Base-by-base conservation (phyloP, 2,329 filamentous ascomycete species). In the Trichophyton benhamiae region DNA sequence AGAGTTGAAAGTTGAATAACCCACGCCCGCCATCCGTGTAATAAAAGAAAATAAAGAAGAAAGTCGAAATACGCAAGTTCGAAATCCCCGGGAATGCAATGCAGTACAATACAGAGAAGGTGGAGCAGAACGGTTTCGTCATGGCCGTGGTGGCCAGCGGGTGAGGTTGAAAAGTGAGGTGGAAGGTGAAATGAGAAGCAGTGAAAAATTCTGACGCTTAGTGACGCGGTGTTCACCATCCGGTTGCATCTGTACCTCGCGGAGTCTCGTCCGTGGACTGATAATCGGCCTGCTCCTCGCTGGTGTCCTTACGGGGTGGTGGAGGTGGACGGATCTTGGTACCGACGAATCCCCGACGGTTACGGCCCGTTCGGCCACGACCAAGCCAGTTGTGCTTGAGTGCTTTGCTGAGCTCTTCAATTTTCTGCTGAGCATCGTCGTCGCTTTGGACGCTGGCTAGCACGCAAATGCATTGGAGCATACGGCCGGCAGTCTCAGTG, bases 351-450 rank as follows among this genome's bases (percentile, higher is more conserved):
- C 94, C 94, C 65, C 90, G 83, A 60, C 94, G 79, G 73, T 97
- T 95, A 65, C 94, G 80, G 0, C 94, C 94, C 2, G 91, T 97
- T 41, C 94, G 78, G 0, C 92, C 92, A 55, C 94, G 80, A 0
- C 92, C 92, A 1, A 99, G 81, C 94, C 94, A 99, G 73, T 99
- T 99, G 68, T 96, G 84, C 76, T 97, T 99, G 64, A 99, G 78
- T 67, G 94, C 85, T 70, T 89, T 87, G 62, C 87, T 90, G 64
- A 99, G 77, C 69, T 91, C 83, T 64, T 92, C 87, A 69, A 97
- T 87, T 74, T 87, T 89, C 61, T 81, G 82, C 70, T 92, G 89
- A 1, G 83, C 81, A 42, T 87, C 84, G 65, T 95, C 89, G 8
- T 82, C 83, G 0, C 80, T 84, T 69, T 84, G 87, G 11, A 95